These are phyloP conservation scores for Pistacia vera DNA, from an alignment of 345 rosid genomes.

Conservation along the genomic window DNA sequence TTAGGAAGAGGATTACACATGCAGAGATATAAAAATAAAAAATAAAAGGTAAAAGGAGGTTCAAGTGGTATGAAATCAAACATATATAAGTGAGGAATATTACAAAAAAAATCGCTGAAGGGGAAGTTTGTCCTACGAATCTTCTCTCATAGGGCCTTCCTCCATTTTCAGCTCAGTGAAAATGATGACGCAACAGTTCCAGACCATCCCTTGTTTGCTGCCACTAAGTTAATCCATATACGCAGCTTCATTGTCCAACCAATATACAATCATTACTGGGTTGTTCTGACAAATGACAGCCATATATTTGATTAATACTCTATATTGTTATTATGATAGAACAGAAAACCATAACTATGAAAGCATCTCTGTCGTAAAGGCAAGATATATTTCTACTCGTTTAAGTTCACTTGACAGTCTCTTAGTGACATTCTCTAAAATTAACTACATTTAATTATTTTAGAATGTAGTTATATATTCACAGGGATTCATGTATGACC, in stretches of 20 bases:
- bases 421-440: not conserved
- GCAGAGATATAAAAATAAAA: no score
- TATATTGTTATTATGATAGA: not conserved
- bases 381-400: not conserved
- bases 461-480: not conserved
- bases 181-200: not conserved
- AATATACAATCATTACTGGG: not conserved
- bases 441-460: not conserved
- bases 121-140: not conserved
- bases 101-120: not conserved
- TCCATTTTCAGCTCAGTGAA: constrained; percentile 3
- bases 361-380: no score
- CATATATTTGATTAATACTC: not conserved
- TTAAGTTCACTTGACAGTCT: not conserved
- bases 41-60: no score
- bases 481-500: not conserved
- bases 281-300: not conserved
- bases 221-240: constrained; percentile 1
- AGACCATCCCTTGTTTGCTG: not conserved
- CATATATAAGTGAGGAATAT: not conserved
- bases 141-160: not conserved
- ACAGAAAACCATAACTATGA: not conserved
- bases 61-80: not conserved
- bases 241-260: not conserved
- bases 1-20: not conserved